A percentile compares a stretch with the other conserved stretches of the same genome.
Evolutionary conservation across 768 basidiomycete species (phyloP).

Genomic region (Boletales sp.): DNA sequence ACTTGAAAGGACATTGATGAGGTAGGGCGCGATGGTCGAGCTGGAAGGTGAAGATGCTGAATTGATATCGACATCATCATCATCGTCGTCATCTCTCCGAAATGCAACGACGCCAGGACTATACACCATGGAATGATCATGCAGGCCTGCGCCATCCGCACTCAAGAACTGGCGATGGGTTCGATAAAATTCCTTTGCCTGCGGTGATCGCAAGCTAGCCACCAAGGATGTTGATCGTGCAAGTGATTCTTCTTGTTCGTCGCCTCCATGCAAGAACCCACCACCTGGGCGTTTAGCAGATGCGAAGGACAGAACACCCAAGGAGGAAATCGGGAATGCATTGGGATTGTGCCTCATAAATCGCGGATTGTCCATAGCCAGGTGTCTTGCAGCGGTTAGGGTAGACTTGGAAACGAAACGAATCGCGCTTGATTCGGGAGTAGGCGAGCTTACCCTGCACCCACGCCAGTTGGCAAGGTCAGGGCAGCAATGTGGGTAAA

Average conservation of each 20-base stretch:
- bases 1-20: slow-evolving; percentile 38
- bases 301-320: slow-evolving; percentile 42
- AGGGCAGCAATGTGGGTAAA: slow-evolving; percentile 38
- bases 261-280: slow-evolving; percentile 41
- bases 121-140: slow-evolving; percentile 49
- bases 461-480: slow-evolving; percentile 35
- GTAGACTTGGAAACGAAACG: slow-evolving; percentile 31
- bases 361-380: slow-evolving; percentile 13
- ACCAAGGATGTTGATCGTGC: slow-evolving; percentile 41
- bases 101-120: slow-evolving; percentile 41
- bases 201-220: slow-evolving; percentile 32
- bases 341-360: slow-evolving; percentile 11
- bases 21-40: slow-evolving; percentile 37
- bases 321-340: slow-evolving; percentile 22
- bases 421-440: slow-evolving; percentile 17
- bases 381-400: slow-evolving; percentile 30
- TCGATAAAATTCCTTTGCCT: slow-evolving; percentile 38
- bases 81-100: slow-evolving; percentile 33
- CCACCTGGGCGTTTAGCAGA: slow-evolving; percentile 44
- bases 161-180: slow-evolving; percentile 34
- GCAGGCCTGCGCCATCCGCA: slow-evolving; percentile 38
- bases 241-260: slow-evolving; percentile 44
- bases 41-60: slow-evolving; percentile 5
- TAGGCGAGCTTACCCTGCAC: slow-evolving; percentile 3
- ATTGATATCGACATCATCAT: slow-evolving; percentile 17